A percentile compares a stretch with the other conserved stretches of the same genome.
phyloP scores from a whole-genome alignment of 1,139 yeast genomes.

The Saccharomyces hybrid region DNA sequence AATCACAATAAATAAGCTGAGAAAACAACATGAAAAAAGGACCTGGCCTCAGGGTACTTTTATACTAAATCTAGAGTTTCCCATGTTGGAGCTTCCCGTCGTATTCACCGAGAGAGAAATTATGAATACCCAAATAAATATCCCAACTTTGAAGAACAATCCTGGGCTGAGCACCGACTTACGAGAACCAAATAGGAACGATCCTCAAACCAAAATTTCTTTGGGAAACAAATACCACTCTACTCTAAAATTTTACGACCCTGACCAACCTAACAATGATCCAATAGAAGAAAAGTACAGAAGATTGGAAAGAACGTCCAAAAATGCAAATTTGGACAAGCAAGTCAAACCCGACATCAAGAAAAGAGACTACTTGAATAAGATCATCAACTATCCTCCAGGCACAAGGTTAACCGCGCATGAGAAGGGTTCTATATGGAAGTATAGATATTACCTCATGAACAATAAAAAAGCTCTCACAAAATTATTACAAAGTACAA shows the following conservation, averaged over 20 bases:
- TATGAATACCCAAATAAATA: slow-evolving; percentile 35
- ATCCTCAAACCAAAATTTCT: slow-evolving; percentile 21
- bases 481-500: slow-evolving; percentile 77
- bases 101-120: slow-evolving; percentile 54
- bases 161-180: neutral
- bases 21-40: slow-evolving; percentile 35
- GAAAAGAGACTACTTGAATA: slow-evolving; percentile 63
- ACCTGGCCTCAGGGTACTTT: slow-evolving; percentile 33
- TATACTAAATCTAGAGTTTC: slow-evolving; percentile 58
- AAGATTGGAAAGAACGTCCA: slow-evolving; percentile 66
- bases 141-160: slow-evolving; percentile 29
- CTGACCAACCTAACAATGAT: slow-evolving; percentile 58
- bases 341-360: slow-evolving; percentile 87
- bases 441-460: slow-evolving; percentile 77
- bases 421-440: slow-evolving; percentile 88
- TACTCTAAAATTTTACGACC: slow-evolving; percentile 50
- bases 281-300: slow-evolving; percentile 87
- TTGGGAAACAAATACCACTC: slow-evolving; percentile 33
- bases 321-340: slow-evolving; percentile 67
- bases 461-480: slow-evolving; percentile 70
- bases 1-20: slow-evolving; percentile 52
- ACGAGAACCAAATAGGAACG: slow-evolving; percentile 7
- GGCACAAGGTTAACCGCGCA: slow-evolving; percentile 72
- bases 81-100: slow-evolving; percentile 72
- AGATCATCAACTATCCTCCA: slow-evolving; percentile 69